Evolutionary conservation across 805 yeast species (phyloP).

Genomic region (Wickerhamiella siamensis): DNA sequence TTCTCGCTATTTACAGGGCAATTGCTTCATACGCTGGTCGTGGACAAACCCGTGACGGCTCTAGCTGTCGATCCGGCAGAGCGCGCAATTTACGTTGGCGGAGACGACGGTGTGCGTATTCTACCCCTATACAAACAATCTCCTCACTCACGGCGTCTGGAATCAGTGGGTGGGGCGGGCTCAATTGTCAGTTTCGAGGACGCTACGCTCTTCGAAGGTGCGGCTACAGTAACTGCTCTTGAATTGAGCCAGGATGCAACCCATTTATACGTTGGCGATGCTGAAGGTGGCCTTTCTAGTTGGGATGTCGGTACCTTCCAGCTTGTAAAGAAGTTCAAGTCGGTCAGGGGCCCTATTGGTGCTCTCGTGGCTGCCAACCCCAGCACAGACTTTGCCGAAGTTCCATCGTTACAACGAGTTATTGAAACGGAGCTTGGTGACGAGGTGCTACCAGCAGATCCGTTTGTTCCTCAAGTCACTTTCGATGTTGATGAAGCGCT

Average conservation of each 20-base stretch:
- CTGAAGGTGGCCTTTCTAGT: slow-evolving; percentile 48
- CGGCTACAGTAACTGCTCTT: slow-evolving; percentile 38
- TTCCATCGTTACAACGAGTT: slow-evolving; percentile 20
- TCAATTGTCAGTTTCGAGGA: slow-evolving; percentile 36
- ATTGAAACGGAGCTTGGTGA: slow-evolving; percentile 8
- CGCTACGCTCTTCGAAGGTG: slow-evolving; percentile 11
- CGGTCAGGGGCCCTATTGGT: slow-evolving; percentile 16
- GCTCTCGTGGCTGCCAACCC: slow-evolving; percentile 10
- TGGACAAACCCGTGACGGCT: slow-evolving; percentile 41
- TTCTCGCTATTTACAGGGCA: slow-evolving; percentile 38
- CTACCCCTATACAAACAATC: slow-evolving; percentile 37
- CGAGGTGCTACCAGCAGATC: not conserved
- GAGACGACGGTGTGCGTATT: slow-evolving; percentile 45
- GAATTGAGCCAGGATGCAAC: slow-evolving; percentile 64
- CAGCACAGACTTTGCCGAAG: slow-evolving; percentile 8
- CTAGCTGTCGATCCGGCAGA: slow-evolving; percentile 66
- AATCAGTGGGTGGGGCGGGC: slow-evolving; percentile 48
- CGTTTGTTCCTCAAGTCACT: not conserved
- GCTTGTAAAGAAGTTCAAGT: slow-evolving; percentile 19
- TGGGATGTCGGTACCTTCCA: slow-evolving; percentile 40
- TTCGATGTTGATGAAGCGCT: not conserved
- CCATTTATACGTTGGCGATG: slow-evolving; percentile 56
- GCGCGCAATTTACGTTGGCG: slow-evolving; percentile 58
- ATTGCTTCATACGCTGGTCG: slow-evolving; percentile 57
- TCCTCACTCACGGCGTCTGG: slow-evolving; percentile 29